These are phyloP conservation scores for Bimuria novae-zelandiae DNA, from an alignment of 2,329 filamentous ascomycete species.

Conservation along the genomic window DNA sequence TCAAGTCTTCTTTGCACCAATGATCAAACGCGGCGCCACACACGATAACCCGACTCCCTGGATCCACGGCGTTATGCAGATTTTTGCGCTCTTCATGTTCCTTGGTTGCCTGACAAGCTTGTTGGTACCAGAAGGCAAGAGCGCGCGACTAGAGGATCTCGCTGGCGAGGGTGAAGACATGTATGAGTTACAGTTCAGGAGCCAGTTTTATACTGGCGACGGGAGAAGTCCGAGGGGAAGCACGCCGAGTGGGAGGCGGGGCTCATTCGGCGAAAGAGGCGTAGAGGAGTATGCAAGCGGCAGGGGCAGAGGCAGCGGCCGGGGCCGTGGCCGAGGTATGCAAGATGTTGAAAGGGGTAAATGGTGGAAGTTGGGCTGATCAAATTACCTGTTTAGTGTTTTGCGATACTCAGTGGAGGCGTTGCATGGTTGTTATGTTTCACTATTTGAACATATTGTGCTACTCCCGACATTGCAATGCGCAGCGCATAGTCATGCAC, in stretches of 20 bases:
- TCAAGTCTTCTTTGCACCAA: slow-evolving; percentile 55
- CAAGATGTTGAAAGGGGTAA: slow-evolving; percentile 8
- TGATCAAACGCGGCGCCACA: slow-evolving; percentile 59
- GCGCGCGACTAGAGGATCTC: slow-evolving; percentile 72
- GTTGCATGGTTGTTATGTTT: too few relatives aligned
- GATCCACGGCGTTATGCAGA: slow-evolving; percentile 75
- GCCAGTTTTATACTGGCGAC: slow-evolving; percentile 14
- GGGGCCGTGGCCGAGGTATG: too few relatives aligned
- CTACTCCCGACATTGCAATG: too few relatives aligned
- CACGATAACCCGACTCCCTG: slow-evolving; percentile 61
- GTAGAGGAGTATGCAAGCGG: neutral
- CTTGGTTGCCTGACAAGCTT: slow-evolving; percentile 70
- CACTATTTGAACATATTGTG: too few relatives aligned
- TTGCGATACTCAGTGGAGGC: too few relatives aligned
- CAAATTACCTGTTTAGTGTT: neutral
- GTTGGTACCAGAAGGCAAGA: slow-evolving; percentile 78
- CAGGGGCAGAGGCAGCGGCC: slow-evolving; percentile 1
- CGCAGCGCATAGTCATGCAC: too few relatives aligned
- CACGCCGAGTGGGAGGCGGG: neutral
- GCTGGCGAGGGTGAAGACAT: slow-evolving; percentile 65
- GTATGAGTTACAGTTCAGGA: slow-evolving; percentile 27
- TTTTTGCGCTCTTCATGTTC: slow-evolving; percentile 82
- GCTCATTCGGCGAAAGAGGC: neutral
- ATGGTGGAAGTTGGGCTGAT: slow-evolving; percentile 15
- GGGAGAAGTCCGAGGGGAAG: slow-evolving; percentile 7